These are phyloP conservation scores for Mycena vitilis DNA, from an alignment of 768 basidiomycete species.

Conservation along the genomic window DNA sequence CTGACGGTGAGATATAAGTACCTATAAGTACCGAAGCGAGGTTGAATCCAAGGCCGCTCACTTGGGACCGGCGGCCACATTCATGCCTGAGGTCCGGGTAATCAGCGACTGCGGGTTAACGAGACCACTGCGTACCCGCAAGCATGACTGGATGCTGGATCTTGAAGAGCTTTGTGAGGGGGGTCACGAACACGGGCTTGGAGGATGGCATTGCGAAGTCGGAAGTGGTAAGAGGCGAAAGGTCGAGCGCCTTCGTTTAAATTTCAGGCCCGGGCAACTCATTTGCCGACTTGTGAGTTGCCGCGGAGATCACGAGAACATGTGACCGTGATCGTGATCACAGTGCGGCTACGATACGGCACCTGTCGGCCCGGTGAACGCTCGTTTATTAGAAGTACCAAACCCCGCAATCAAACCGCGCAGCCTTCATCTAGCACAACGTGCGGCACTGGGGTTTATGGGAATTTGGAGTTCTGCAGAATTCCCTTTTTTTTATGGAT, in stretches of 20 bases:
- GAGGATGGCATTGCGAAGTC: slow-evolving; percentile 69
- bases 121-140: slow-evolving; percentile 57
- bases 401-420: slow-evolving; percentile 30
- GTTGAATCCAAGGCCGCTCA: not conserved
- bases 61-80: slow-evolving; percentile 86
- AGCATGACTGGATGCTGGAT: slow-evolving; percentile 89
- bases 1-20: not conserved
- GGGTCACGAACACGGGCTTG: slow-evolving; percentile 72
- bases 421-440: slow-evolving; percentile 56
- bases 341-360: too few species aligned
- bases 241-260: slow-evolving; percentile 8
- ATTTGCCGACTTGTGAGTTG: not conserved
- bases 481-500: too few species aligned
- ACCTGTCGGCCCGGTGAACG: too few species aligned
- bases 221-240: slow-evolving; percentile 33
- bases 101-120: not conserved
- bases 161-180: slow-evolving; percentile 79
- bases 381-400: too few species aligned
- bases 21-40: not conserved
- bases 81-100: slow-evolving; percentile 63
- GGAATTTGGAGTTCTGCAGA: slow-evolving; percentile 28
- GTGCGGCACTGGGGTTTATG: slow-evolving; percentile 64
- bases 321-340: not conserved
- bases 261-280: not conserved
- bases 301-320: not conserved